A percentile compares a stretch with the other conserved stretches of the same genome.
These are phyloP conservation scores for Glomus cerebriforme DNA, from an alignment of 192 early-diverging fungal genomes.

Conservation along the genomic window DNA sequence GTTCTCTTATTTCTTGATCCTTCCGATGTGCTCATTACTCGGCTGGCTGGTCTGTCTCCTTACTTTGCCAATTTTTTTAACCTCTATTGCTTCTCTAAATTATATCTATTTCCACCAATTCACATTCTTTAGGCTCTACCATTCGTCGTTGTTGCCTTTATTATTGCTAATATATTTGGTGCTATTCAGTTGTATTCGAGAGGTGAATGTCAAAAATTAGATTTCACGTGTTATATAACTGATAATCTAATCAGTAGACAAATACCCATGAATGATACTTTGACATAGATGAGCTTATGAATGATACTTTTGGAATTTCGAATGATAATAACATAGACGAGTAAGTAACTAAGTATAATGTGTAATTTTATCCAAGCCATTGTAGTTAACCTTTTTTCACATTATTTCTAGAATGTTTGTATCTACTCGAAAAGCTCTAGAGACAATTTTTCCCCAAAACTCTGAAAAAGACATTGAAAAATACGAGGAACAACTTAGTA, in stretches of 20 bases:
- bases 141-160: conserved; percentile 2
- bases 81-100: conserved; percentile 1
- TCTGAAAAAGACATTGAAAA: conserved; percentile 28
- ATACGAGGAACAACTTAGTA: conserved; percentile 1
- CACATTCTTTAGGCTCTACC: conserved; percentile 5
- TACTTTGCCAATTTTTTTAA: conserved; percentile 3
- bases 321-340: neutral
- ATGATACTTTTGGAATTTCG: too few relatives aligned
- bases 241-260: too few relatives aligned
- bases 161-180: conserved; percentile 6
- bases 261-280: too few relatives aligned
- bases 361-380: conserved; percentile 11
- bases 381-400: conserved; percentile 13
- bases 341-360: conserved; percentile 1
- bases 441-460: conserved; percentile 2
- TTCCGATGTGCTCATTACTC: conserved; percentile 10
- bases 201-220: neutral
- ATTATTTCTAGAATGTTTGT: conserved; percentile 22
- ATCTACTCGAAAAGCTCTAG: conserved; percentile 6
- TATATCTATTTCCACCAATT: neutral
- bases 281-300: too few relatives aligned
- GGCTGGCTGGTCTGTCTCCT: conserved; percentile 20
- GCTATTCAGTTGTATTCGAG: neutral
- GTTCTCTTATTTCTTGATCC: conserved; percentile 12
- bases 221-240: conserved; percentile 6